A percentile compares a stretch with the other conserved stretches of the same genome.
These are phyloP conservation scores for Phytophthora quininea DNA, from an alignment of 352 stramenopile species.

Conservation along the genomic window DNA sequence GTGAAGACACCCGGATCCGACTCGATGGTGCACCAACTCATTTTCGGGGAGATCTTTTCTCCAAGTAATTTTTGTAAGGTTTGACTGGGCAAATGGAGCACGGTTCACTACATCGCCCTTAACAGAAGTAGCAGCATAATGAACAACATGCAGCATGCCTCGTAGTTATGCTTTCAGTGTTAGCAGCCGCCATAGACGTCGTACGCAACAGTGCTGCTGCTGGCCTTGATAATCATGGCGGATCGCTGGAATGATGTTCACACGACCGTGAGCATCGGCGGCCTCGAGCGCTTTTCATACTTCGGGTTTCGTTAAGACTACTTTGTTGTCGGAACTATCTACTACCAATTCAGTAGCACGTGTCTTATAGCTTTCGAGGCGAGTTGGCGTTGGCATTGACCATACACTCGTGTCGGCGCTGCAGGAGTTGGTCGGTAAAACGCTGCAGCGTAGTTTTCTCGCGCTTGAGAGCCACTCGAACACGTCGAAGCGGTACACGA, in stretches of 20 bases:
- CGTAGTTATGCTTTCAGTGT: too few relatives aligned
- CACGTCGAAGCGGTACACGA: slow-evolving; percentile 46
- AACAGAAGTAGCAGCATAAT: not conserved
- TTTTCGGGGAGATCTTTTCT: slow-evolving; percentile 9
- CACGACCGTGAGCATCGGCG: too few relatives aligned
- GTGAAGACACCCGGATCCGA: slow-evolving; percentile 89
- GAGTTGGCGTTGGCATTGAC: slow-evolving; percentile 2
- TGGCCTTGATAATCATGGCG: too few relatives aligned
- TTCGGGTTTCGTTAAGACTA: not conserved
- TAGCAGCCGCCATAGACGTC: too few relatives aligned
- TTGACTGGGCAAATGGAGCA: not conserved
- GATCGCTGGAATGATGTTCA: too few relatives aligned
- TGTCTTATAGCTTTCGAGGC: not conserved
- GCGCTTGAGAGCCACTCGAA: slow-evolving; percentile 37
- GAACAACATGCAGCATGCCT: too few relatives aligned
- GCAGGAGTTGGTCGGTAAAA: slow-evolving; percentile 60
- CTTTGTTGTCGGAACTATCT: not conserved
- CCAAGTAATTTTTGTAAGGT: not conserved
- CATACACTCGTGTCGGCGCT: slow-evolving; percentile 58
- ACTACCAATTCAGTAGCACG: not conserved
- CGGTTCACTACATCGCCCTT: not conserved
- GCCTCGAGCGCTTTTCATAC: too few relatives aligned
- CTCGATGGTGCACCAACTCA: slow-evolving; percentile 85
- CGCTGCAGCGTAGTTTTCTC: slow-evolving; percentile 41
- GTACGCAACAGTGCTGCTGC: too few relatives aligned